Percentiles rank a stretch among this genome's conserved stretches.
Evolutionary conservation across 805 yeast species (phyloP).

Genomic region (Diddensiella caesifluorescens): DNA sequence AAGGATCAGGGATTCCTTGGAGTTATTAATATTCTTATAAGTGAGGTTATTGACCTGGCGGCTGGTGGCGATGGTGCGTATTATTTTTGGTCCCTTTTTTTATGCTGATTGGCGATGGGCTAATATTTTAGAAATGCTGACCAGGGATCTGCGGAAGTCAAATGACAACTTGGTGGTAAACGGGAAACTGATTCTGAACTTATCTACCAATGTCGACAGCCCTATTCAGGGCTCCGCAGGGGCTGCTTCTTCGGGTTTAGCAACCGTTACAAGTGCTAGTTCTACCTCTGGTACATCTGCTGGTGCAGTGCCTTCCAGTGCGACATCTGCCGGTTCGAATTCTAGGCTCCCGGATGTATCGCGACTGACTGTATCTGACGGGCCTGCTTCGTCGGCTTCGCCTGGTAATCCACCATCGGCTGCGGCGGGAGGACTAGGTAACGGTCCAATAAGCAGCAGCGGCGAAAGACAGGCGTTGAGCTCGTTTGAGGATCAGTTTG

Average conservation of each 20-base stretch:
- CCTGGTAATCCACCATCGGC: conserved; percentile 1
- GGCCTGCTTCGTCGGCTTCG: conserved; percentile 1
- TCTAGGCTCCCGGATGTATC: neutral
- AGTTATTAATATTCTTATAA: conserved; percentile 84
- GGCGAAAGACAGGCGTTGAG: conserved; percentile 58
- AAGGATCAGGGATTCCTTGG: conserved; percentile 98
- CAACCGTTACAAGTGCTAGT: conserved; percentile 12
- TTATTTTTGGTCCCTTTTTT: too few species aligned
- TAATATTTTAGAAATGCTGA: conserved; percentile 63
- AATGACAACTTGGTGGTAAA: conserved; percentile 90
- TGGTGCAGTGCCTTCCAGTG: conserved; percentile 20
- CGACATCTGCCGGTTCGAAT: conserved; percentile 6
- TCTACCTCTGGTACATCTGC: conserved; percentile 23
- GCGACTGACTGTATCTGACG: conserved; percentile 1
- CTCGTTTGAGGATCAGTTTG: conserved; percentile 95
- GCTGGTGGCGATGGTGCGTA: conserved; percentile 30
- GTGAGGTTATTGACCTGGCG: conserved; percentile 69
- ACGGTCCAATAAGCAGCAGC: conserved; percentile 13
- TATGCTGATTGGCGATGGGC: too few species aligned
- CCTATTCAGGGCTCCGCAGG: conserved; percentile 16
- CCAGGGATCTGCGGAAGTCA: conserved; percentile 85
- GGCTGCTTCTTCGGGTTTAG: conserved; percentile 9
- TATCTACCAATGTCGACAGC: conserved; percentile 31
- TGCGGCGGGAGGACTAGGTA: conserved; percentile 15
- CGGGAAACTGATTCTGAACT: conserved; percentile 73